Evolutionary conservation across 306 rosid genomes (phyloP).

Genomic region (Trifolium fragiferum): DNA sequence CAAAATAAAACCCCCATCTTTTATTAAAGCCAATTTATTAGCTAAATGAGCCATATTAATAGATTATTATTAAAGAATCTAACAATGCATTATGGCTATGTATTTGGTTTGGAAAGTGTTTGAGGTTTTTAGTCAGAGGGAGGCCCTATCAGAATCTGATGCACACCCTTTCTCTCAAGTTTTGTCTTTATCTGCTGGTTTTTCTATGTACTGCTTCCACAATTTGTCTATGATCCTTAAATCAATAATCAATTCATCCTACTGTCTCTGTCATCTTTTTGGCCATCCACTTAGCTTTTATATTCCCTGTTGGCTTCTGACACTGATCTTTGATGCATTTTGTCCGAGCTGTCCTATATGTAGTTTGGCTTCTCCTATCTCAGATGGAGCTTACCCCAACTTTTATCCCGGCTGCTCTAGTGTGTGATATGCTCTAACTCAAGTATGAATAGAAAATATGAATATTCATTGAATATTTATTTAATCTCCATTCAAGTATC

Average conservation of each 20-base stretch:
- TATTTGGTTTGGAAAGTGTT: conserved; percentile 18
- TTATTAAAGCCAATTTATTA: too few relatives aligned
- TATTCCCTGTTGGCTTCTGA: background rate
- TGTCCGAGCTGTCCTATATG: background rate
- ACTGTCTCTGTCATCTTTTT: background rate
- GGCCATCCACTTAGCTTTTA: conserved; percentile 3
- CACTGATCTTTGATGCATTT: conserved; percentile 9
- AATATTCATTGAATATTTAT: background rate
- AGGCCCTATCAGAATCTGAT: conserved; percentile 12
- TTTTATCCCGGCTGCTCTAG: background rate
- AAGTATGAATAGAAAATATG: background rate
- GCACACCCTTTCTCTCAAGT: background rate
- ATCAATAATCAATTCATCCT: background rate
- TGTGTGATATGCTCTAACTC: background rate
- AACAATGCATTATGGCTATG: conserved; percentile 25
- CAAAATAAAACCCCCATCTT: too few relatives aligned
- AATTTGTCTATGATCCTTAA: background rate
- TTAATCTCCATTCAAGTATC: background rate
- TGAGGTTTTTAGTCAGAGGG: conserved; percentile 25
- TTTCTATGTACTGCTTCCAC: background rate
- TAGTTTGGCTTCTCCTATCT: background rate
- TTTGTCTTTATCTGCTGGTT: background rate
- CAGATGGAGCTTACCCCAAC: background rate
- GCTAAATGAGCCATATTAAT: too few relatives aligned
- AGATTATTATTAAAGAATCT: too few relatives aligned